Evolutionary conservation across 345 rosid genomes (phyloP), one percentile per base, ranked within the genome.

Genomic region (Camelina laxa): DNA sequence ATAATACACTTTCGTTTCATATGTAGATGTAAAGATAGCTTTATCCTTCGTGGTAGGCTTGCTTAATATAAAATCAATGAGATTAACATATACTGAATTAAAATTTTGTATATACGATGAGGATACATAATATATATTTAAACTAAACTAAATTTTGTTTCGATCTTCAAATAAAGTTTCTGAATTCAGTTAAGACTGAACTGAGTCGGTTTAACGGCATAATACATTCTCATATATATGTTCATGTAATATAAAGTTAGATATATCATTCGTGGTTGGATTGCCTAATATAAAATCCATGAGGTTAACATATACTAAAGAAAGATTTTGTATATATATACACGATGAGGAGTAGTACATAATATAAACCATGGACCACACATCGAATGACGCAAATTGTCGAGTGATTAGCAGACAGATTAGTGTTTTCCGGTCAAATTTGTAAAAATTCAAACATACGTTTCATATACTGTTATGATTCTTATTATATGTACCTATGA

Each of bases 331-430:
- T 35, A 31, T n/a, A n/a, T n/a, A n/a, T n/a, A n/a, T 9, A 70
- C 45, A 69, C 65, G 47, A 44, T 17, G 44, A 57, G 38, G 60
- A 71, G 60, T 17, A 53, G 21, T 22, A 41, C 22, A 42, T 55
- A 65, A 55, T 27, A 66, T 33, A 36, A 48, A 38, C 41, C 20
- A 44, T 57, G 67, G 67, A 65, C 72, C 72, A 74, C 72, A 74
- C 72, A 57, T 57, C 71, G 78, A 19, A 66, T 36, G 47, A 49
- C 60, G n/a, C 59, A 24, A 64, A 45, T 6, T 75, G 67, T 75
- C 73, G 35, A 47, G 67, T 58, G 30, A 67, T 66, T 67, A 75
- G 61, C 61, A 58, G 60, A 75, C 78, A 67, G 9, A 48, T 49
- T 59, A 49, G 60, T 58, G 53, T 67, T 58, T 58, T 67, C 60